Base-by-base conservation (phyloP, 129 eudicot species). In the Sambucus nigra region DNA sequence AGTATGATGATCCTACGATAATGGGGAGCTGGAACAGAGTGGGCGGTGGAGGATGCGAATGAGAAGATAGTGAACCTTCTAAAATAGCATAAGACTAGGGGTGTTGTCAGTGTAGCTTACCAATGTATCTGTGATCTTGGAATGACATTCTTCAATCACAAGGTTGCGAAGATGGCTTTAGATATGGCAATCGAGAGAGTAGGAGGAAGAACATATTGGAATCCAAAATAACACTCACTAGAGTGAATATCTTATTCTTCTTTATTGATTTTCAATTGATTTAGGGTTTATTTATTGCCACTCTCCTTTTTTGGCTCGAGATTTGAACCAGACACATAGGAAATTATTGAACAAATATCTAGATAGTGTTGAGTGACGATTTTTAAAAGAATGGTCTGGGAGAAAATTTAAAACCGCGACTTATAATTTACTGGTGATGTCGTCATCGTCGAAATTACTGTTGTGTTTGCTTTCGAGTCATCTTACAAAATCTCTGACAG, bases 181-280 rank as follows among this genome's bases (percentile, higher is more conserved):
- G 87, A 84, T 28, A 88, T 88, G 97, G 93, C 94, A 1, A 88
- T 88, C 94, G 97, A 88, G 78, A 88, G n/a, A n/a, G n/a, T n/a
- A n/a, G n/a, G n/a, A n/a, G n/a, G n/a, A n/a, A n/a, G n/a, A n/a
- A n/a, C n/a, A n/a, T n/a, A n/a, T n/a, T n/a, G n/a, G n/a, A n/a
- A n/a, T n/a, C n/a, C n/a, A n/a, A n/a, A n/a, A n/a, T n/a, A n/a
- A n/a, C n/a, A n/a, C n/a, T n/a, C n/a, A n/a, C n/a, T 35, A 12
- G 1, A 1, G 1, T 2, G 1, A 1, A 12, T 35, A 1, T 35
- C 23, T 19, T 18, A 2, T 25, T 19, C 19, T 53, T n/a, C n/a
- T n/a, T n/a, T n/a, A n/a, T n/a, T n/a, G 18, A 25, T 27, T 16
- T 16, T 25, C 28, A 46, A 59, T 73, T 63, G 63, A 63, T 67